phyloP scores from a whole-genome alignment of 2,329 filamentous ascomycete genomes.

The Nemania abortiva region DNA sequence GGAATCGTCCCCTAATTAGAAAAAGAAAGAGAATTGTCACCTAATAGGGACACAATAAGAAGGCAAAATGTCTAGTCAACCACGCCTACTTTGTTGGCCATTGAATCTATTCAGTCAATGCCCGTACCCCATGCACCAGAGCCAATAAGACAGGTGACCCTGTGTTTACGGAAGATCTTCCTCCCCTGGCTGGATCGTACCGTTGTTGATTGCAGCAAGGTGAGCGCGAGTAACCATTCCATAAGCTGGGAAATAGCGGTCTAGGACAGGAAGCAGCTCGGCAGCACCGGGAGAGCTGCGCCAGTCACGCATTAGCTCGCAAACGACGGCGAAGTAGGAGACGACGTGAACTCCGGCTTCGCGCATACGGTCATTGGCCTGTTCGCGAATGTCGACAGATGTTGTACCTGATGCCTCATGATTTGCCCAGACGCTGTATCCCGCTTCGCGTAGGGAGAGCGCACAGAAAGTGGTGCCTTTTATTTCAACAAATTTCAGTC shows the following conservation, averaged over 20 bases:
- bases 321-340: conserved; percentile 71
- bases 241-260: conserved; percentile 74
- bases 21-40: too few species aligned
- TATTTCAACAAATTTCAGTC: not conserved
- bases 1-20: too few species aligned
- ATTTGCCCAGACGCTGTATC: conserved; percentile 80
- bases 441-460: conserved; percentile 76
- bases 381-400: conserved; percentile 68
- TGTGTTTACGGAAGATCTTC: conserved; percentile 44
- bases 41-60: too few species aligned
- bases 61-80: too few species aligned
- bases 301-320: conserved; percentile 80
- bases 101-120: not conserved
- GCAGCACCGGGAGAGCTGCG: conserved; percentile 63
- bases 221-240: conserved; percentile 73
- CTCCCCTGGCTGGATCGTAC: conserved; percentile 70
- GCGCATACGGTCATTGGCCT: conserved; percentile 75
- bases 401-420: conserved; percentile 78
- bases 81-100: too few species aligned
- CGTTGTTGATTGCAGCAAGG: conserved; percentile 70
- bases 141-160: not conserved
- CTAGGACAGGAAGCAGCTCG: conserved; percentile 73
- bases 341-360: conserved; percentile 74
- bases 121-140: not conserved
- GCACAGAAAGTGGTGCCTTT: conserved; percentile 75